phyloP scores from a whole-genome alignment of 345 rosid species.

The Murraya koenigii region DNA sequence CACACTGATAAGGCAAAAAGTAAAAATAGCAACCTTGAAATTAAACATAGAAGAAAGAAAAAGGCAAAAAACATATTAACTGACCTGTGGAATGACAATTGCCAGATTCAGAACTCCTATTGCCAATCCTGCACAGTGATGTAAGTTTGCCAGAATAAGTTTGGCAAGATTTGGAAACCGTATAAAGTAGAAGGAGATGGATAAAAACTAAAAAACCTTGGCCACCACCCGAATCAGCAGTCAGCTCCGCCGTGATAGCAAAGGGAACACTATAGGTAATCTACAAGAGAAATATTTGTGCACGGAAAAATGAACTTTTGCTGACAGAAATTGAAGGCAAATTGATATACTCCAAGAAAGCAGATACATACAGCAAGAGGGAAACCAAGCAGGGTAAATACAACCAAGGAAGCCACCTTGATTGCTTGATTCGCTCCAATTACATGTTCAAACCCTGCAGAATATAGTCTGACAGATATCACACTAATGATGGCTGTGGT shows the following conservation, averaged over 20 bases:
- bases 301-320: neutral
- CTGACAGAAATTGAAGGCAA: constrained; percentile 1
- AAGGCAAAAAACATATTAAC: neutral
- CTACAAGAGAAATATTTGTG: constrained; percentile 40
- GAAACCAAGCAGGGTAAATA: constrained; percentile 90
- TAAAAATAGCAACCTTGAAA: neutral
- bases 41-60: constrained; percentile 7
- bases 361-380: constrained; percentile 83
- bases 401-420: constrained; percentile 65
- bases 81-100: constrained; percentile 88
- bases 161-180: neutral
- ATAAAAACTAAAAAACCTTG: constrained; percentile 51
- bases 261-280: constrained; percentile 92
- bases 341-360: constrained; percentile 1
- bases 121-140: constrained; percentile 69
- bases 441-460: constrained; percentile 53
- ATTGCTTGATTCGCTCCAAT: constrained; percentile 58
- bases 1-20: constrained; percentile 1
- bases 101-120: constrained; percentile 94
- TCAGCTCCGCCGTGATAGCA: constrained; percentile 89
- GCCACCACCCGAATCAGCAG: constrained; percentile 95
- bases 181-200: neutral
- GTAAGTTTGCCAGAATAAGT: neutral
- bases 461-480: constrained; percentile 52
- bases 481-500: constrained; percentile 75